Evolutionary conservation across 108 stramenopile species (phyloP), one percentile per base, ranked within the genome.

Genomic region (Mediolabrus comicus): DNA sequence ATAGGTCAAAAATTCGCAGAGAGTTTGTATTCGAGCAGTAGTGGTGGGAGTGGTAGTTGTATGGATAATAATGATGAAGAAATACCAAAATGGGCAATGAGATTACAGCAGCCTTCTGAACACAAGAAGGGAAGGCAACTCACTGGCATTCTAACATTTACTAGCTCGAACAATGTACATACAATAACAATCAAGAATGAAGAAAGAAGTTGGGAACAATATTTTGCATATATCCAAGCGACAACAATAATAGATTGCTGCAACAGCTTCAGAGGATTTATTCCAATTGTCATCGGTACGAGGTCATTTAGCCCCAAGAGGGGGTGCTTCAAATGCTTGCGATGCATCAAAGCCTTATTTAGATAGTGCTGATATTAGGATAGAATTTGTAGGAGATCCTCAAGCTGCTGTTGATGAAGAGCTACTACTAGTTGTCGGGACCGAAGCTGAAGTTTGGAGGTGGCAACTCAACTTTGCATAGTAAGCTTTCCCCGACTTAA

Each of bases 1-100:
- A 53, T 53, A 29, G 65, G 65, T 25, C 65, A 65, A 53, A 25
- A 65, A 46, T 65, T 65, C n/a, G 65, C 65, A 29, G 65, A 65
- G n/a, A 65, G 65, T 33, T 53, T 65, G 51, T 65, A 65, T 27
- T 29, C 65, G 28, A 33, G 41, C 30, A 10, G 17, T 65, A 3
- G 22, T 53, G 22, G n/a, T 4, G 55, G 24, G 19, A 19, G 19
- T n/a, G 0, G 14, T 26, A 35, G 13, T 6, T 9, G 4, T 10
- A 3, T 22, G 19, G 43, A 28, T 3, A 39, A 63, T 3, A 39
- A 38, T 2, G 62, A 43, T 0, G 62, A 26, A 25, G 62, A 39
- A 36, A 13, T 43, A 17, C 38, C 62, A 26, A 52, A 29, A 22
- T 65, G 65, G 65, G 51, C 30, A 17, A 17, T 33, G 30, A 28